Evolutionary conservation across 768 basidiomycete genomes (phyloP).

Genomic region (Pluteus cervinus): DNA sequence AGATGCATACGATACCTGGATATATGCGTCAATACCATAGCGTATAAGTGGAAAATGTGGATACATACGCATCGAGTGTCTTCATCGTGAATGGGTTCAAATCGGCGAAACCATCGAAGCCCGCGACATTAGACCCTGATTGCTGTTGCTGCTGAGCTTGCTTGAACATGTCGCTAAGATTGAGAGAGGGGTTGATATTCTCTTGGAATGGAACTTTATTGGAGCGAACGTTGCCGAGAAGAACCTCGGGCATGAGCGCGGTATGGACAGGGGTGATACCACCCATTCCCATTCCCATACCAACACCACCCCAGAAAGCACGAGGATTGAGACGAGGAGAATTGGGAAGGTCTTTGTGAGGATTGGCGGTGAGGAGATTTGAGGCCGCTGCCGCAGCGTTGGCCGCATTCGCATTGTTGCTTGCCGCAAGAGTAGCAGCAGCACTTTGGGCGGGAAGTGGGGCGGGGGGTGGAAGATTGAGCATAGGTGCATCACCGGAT

Average conservation of each 20-base stretch:
- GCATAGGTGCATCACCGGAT: constrained; percentile 23
- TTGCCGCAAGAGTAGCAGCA: constrained; percentile 25
- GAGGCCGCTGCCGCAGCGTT: constrained; percentile 6
- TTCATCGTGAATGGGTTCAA: constrained; percentile 83
- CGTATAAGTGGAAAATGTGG: constrained; percentile 6
- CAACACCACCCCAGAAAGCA: constrained; percentile 78
- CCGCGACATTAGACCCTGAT: constrained; percentile 19
- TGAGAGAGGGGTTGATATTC: constrained; percentile 76
- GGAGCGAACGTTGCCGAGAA: constrained; percentile 8
- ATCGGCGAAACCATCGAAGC: constrained; percentile 78
- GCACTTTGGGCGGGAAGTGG: constrained; percentile 38
- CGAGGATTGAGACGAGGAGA: constrained; percentile 48
- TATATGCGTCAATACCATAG: constrained; percentile 6
- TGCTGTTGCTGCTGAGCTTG: too few species aligned
- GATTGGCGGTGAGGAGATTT: constrained; percentile 54
- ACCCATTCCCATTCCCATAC: constrained; percentile 38
- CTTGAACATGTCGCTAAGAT: too few species aligned
- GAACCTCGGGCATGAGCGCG: constrained; percentile 70
- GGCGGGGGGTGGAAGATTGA: constrained; percentile 46
- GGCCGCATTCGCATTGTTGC: constrained; percentile 8
- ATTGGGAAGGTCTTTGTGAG: constrained; percentile 69
- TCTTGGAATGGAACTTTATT: constrained; percentile 43
- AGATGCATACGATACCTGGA: constrained; percentile 79
- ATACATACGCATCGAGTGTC: constrained; percentile 69
- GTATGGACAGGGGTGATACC: constrained; percentile 84